A percentile compares a stretch with the other conserved stretches of the same genome.
These are phyloP conservation scores for Cyclotella cryptica DNA, from an alignment of 108 stramenopile genomes.

Conservation along the genomic window DNA sequence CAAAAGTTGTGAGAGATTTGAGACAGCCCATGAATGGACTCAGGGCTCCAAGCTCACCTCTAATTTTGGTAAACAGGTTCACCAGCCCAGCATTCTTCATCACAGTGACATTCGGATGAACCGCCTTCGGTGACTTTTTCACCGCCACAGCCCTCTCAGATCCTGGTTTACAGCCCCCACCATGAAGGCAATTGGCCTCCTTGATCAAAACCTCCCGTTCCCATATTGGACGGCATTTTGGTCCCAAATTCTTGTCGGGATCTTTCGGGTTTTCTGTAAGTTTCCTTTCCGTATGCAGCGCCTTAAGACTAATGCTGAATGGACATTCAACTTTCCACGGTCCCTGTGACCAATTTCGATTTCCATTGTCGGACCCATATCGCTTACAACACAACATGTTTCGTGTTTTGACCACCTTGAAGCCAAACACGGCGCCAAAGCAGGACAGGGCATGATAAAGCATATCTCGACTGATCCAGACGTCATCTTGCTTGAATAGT, in stretches of 20 bases:
- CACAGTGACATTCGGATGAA: constrained; percentile 19
- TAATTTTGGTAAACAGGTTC: constrained; percentile 37
- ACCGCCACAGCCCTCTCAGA: not conserved
- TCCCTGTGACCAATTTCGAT: constrained; percentile 16
- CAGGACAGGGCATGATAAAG: constrained; percentile 11
- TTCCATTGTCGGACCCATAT: constrained; percentile 10
- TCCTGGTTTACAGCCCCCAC: constrained; percentile 16
- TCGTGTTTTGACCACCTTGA: constrained; percentile 20
- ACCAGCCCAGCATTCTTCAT: constrained; percentile 23
- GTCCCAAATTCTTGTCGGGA: not conserved
- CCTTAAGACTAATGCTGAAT: constrained; percentile 7
- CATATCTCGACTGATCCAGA: constrained; percentile 11
- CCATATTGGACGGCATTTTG: constrained; percentile 12
- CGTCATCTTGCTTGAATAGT: constrained; percentile 16
- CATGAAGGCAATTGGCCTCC: constrained; percentile 14
- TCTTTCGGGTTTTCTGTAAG: constrained; percentile 9
- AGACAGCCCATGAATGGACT: not conserved
- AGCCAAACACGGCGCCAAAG: constrained; percentile 5
- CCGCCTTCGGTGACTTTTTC: constrained; percentile 8
- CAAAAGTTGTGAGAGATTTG: not conserved
- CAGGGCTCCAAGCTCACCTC: constrained; percentile 11
- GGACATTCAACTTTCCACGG: constrained; percentile 22
- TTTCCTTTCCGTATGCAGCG: constrained; percentile 10
- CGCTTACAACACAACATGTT: constrained; percentile 17
- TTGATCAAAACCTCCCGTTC: constrained; percentile 20